Conservation (phyloP, 2,329 filamentous ascomycete genomes). For the Aspergillus brunneoviolaceus region DNA sequence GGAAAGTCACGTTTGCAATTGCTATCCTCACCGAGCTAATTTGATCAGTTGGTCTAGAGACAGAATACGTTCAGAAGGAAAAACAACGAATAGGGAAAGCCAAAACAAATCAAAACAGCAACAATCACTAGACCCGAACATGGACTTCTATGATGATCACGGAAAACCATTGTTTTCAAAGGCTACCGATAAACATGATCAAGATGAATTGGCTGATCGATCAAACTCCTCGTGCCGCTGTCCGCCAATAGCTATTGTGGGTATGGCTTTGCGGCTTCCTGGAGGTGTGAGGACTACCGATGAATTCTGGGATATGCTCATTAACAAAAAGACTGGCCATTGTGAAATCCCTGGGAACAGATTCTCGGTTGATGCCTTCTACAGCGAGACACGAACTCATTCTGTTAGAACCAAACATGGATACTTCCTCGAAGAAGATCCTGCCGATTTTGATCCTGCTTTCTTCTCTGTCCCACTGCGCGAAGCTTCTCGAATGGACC, state of each 20-base stretch:
- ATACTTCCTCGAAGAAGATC: conserved; percentile 34
- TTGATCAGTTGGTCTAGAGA: no score
- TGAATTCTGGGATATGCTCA: conserved; percentile 25
- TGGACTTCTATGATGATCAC: no score
- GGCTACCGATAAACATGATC: no score
- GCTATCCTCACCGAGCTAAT: no score
- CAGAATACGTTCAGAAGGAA: no score
- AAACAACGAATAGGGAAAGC: no score
- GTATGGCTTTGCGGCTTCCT: conserved; percentile 27
- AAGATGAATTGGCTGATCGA: no score
- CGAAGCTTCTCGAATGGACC: conserved; percentile 30
- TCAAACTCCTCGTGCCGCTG: no score
- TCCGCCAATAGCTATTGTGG: conserved; percentile 22
- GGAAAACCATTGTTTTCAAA: no score
- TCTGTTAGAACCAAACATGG: conserved; percentile 17
- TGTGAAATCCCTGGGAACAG: conserved; percentile 25
- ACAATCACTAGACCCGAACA: no score
- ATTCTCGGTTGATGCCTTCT: conserved; percentile 27
- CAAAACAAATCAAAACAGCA: no score
- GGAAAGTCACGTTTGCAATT: no score
- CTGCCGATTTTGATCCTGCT: conserved; percentile 22
- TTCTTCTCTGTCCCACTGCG: conserved; percentile 29
- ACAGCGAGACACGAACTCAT: conserved; percentile 15
- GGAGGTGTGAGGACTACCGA: conserved; percentile 16
- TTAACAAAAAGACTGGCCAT: conserved; percentile 21